Conservation (phyloP, 179 eudicot genomes). For the Silene noctiflora region DNA sequence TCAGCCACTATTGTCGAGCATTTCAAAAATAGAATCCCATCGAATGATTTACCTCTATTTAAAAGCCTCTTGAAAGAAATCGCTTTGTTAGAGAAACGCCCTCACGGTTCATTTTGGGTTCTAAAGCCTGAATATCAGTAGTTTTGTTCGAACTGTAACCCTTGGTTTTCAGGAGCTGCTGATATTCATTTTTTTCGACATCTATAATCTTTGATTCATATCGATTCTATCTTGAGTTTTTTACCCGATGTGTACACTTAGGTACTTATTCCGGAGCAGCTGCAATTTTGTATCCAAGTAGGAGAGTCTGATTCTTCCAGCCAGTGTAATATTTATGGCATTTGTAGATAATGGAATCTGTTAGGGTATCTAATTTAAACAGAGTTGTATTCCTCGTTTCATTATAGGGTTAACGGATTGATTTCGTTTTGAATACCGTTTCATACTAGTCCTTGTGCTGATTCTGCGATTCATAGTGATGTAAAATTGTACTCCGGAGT, state of each 20-base stretch:
- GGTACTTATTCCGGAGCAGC: neutral
- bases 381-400: too few relatives aligned
- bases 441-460: too few relatives aligned
- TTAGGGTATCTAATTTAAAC: too few relatives aligned
- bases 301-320: neutral
- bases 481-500: too few relatives aligned
- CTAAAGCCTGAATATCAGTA: slow-evolving; percentile 68
- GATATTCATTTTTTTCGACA: neutral
- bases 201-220: neutral
- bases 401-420: too few relatives aligned
- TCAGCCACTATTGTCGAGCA: slow-evolving; percentile 73
- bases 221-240: neutral
- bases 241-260: neutral
- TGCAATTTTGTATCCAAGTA: slow-evolving; percentile 11
- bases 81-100: slow-evolving; percentile 60
- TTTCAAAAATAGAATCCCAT: slow-evolving; percentile 74
- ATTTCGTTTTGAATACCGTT: too few relatives aligned
- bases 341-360: neutral
- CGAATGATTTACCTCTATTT: slow-evolving; percentile 74
- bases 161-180: neutral
- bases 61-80: slow-evolving; percentile 94
- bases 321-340: neutral
- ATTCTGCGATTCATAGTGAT: too few relatives aligned
- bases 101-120: slow-evolving; percentile 72
- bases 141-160: slow-evolving; percentile 9